A percentile compares a stretch with the other conserved stretches of the same genome.
phyloP scores from a whole-genome alignment of 495 filamentous ascomycete species.

The Bryoglossum gracile region DNA sequence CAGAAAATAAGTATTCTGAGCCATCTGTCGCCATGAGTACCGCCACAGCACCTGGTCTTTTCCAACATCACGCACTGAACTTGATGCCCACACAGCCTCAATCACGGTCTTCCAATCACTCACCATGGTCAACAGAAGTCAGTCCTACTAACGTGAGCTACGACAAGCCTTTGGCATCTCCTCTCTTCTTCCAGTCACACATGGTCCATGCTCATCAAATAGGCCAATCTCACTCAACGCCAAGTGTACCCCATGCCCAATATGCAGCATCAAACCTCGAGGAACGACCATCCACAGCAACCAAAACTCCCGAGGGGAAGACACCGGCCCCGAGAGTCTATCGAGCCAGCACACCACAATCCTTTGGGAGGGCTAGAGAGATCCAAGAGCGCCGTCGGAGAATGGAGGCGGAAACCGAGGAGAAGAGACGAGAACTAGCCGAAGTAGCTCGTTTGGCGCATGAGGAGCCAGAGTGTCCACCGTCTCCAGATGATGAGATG shows the following conservation, averaged over 20 bases:
- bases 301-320: conserved; percentile 23
- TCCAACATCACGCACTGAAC: conserved; percentile 10
- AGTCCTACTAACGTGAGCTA: conserved; percentile 10
- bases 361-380: conserved; percentile 25
- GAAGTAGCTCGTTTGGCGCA: background rate
- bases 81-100: conserved; percentile 19
- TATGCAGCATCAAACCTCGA: conserved; percentile 22
- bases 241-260: conserved; percentile 33
- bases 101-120: no score
- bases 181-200: conserved; percentile 30
- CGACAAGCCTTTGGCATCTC: conserved; percentile 27
- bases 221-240: conserved; percentile 36
- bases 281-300: conserved; percentile 21
- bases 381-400: conserved; percentile 22
- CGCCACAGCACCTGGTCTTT: conserved; percentile 23
- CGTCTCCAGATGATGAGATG: conserved; percentile 43
- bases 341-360: conserved; percentile 22
- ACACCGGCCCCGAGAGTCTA: conserved; percentile 26
- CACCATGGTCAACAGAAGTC: conserved; percentile 15
- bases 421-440: conserved; percentile 6
- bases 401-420: conserved; percentile 17
- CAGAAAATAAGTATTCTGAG: conserved; percentile 54
- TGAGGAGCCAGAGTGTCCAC: conserved; percentile 32
- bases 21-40: conserved; percentile 36
- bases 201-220: conserved; percentile 33